Conservation (phyloP, 75 land plant species). For the Larix kaempferi region DNA sequence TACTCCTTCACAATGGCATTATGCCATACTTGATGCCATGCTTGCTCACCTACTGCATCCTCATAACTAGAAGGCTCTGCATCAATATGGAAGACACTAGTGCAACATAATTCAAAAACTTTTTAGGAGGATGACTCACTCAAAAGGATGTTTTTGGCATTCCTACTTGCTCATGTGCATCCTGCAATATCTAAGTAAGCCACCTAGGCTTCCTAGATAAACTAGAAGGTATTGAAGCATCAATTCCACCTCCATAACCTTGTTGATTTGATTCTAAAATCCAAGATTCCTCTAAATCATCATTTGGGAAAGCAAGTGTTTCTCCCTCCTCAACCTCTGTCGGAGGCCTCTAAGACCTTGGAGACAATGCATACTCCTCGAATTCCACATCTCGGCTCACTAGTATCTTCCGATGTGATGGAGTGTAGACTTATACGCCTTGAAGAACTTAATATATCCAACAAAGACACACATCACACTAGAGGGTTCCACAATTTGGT, state of each 20-base stretch:
- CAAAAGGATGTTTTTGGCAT: not conserved
- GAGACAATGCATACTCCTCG: not conserved
- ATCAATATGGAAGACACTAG: no score
- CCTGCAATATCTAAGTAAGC: no score
- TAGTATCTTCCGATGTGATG: not conserved
- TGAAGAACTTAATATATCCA: no score
- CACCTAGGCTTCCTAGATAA: not conserved
- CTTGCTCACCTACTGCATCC: no score
- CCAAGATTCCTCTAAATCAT: not conserved
- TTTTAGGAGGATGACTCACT: not conserved
- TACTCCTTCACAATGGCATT: no score
- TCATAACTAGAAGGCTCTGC: no score
- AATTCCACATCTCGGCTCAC: slow-evolving; percentile 4
- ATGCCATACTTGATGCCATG: no score
- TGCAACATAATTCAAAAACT: not conserved
- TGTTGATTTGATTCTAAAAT: not conserved
- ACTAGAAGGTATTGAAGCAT: not conserved
- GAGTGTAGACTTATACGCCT: not conserved
- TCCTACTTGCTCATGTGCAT: not conserved
- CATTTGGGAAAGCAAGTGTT: not conserved
- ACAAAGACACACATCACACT: not conserved
- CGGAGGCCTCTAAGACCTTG: not conserved
- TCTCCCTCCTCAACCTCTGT: not conserved
- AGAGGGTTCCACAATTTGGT: not conserved
- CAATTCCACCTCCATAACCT: not conserved